Evolutionary conservation across 805 yeast genomes (phyloP), one percentile per base, ranked within the genome.

Genomic region (Pichia heedii): DNA sequence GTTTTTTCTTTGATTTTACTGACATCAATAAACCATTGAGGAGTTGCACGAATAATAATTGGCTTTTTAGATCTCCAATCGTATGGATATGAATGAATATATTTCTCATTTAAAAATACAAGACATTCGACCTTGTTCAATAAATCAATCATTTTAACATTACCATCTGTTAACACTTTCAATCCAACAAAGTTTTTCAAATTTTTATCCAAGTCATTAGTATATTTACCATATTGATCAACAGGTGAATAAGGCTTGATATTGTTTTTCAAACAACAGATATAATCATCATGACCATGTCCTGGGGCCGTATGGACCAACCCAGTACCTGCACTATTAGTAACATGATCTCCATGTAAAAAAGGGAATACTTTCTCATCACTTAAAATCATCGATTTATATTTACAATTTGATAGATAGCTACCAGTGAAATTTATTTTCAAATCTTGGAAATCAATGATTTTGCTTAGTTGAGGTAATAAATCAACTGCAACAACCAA

Each of bases 11-110:
- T 88, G 41, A 89, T 81, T 43, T 71, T 71, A 24, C 80, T 84
- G 29, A 93, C 84, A 58, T 89, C 84, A 8, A 93, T 83, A 61
- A 93, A 93, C 94, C 97, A 93, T 62, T 93, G 99, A 1, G 96
- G 93, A 0, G 98, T 93, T 0, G 97, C 80, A 47, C 97, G 71
- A 46, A 93, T 86, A 40, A 93, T 80, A n/a, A 93, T 88, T 0
- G 98, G 98, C 36, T 82, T 83, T 57, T 89, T 89, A 2, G 95
- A 85, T 53, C 98, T 75, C 98, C 98, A 93, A 60, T 93, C 98
- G 57, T 86, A 88, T 0, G 98, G 97, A 54, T 90, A 90, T 3
- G 90, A 85, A 62, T 93, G 99, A 11, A 60, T 63, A 56, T 81
- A 81, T 30, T 69, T 65, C 32, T 65, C 62, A 44, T 79, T 68